A percentile compares a stretch with the other conserved stretches of the same genome.
These are phyloP conservation scores for Phytophthora europaea DNA, from an alignment of 352 stramenopile species.

Conservation along the genomic window DNA sequence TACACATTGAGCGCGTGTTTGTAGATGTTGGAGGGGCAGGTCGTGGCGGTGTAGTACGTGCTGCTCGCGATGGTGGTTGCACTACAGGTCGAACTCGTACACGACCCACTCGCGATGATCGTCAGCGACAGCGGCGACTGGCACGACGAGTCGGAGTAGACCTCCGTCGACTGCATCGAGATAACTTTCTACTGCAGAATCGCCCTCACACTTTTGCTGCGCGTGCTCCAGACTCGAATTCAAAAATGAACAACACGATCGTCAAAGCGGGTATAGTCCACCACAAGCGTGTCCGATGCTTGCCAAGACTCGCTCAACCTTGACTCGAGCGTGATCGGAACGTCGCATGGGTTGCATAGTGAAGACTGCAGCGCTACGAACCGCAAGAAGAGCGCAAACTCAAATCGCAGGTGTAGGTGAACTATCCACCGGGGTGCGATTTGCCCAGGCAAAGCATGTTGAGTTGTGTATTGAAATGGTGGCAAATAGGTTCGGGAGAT, in stretches of 20 bases:
- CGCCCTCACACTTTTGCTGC: background rate
- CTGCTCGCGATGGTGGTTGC: conserved; percentile 14
- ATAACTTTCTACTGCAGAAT: background rate
- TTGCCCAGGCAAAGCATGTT: conserved; percentile 27
- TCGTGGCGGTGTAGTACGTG: conserved; percentile 37
- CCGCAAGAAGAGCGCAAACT: conserved; percentile 9
- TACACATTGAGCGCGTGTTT: conserved; percentile 29
- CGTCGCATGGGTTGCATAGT: conserved; percentile 42
- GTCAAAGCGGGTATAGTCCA: conserved; percentile 12
- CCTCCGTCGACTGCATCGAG: conserved; percentile 37
- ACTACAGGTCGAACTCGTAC: conserved; percentile 20
- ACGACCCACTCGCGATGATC: conserved; percentile 13
- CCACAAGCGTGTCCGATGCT: conserved; percentile 6
- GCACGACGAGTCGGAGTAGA: conserved; percentile 47
- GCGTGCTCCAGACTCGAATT: conserved; percentile 28
- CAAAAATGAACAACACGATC: conserved; percentile 18
- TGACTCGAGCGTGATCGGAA: conserved; percentile 33
- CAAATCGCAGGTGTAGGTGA: conserved; percentile 15
- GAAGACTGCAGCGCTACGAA: conserved; percentile 10
- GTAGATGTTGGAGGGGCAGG: conserved; percentile 34
- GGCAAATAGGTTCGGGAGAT: conserved; percentile 40
- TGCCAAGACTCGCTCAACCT: conserved; percentile 7
- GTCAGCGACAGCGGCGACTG: conserved; percentile 25
- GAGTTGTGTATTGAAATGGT: conserved; percentile 29
- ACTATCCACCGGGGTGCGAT: conserved; percentile 34